Conservation (phyloP, 768 basidiomycete genomes). For the Podaxis pistillaris region DNA sequence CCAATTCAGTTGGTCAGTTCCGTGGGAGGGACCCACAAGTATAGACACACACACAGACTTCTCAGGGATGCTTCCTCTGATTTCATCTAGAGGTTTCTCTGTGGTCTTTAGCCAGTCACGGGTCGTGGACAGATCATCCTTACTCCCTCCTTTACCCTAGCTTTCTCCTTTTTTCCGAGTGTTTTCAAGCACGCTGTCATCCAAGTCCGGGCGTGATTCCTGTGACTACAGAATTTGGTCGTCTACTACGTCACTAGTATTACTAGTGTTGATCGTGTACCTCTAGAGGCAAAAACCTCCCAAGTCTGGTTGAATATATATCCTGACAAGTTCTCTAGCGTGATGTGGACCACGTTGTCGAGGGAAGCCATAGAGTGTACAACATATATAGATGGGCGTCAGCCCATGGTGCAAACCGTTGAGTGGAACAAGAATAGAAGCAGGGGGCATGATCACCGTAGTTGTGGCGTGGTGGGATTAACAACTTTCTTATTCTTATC, state of each 20-base stretch:
- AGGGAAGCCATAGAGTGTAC: not conserved
- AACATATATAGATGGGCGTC: not conserved
- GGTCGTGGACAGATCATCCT: not conserved
- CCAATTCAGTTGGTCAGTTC: not conserved
- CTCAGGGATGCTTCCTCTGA: not conserved
- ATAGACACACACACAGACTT: slow-evolving; percentile 1
- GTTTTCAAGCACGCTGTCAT: not conserved
- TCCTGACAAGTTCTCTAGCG: not conserved
- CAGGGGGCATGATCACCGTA: not conserved
- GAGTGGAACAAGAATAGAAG: slow-evolving; percentile 4
- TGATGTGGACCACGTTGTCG: slow-evolving; percentile 9
- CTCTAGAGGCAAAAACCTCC: not conserved
- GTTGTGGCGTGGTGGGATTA: not conserved
- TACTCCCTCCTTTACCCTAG: not conserved
- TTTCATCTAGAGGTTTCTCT: not conserved
- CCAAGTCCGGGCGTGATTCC: not conserved
- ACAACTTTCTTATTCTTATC: slow-evolving; percentile 6
- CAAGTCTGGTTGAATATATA: not conserved
- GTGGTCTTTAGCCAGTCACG: not conserved
- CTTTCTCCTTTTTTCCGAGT: not conserved
- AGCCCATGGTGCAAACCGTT: not conserved
- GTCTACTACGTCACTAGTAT: too few species aligned
- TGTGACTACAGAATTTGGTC: not conserved
- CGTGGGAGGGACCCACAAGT: slow-evolving; percentile 8
- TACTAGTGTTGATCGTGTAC: not conserved